Conservation (phyloP, 2,329 filamentous ascomycete genomes). For the Sporothrix sp. region DNA sequence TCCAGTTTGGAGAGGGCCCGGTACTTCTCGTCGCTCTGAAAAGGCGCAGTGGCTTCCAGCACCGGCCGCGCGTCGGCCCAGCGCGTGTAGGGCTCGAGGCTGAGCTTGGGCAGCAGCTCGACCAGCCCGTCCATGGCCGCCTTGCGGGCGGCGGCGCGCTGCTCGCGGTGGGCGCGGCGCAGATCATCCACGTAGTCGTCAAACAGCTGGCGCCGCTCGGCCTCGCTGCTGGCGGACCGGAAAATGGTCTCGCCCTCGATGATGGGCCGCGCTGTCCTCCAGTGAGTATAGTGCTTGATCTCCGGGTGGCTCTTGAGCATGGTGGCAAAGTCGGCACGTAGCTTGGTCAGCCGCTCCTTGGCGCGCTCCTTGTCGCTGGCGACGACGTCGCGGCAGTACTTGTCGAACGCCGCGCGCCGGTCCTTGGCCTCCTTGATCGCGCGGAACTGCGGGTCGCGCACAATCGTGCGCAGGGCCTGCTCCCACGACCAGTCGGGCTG, state of each 20-base stretch:
- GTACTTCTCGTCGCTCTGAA: constrained; percentile 64
- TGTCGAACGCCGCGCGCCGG: constrained; percentile 83
- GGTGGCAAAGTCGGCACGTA: constrained; percentile 85
- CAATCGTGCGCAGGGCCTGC: constrained; percentile 73
- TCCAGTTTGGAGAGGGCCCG: constrained; percentile 78
- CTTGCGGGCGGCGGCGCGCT: constrained; percentile 62
- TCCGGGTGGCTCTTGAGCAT: constrained; percentile 96
- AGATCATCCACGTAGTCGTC: constrained; percentile 85
- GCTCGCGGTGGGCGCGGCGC: constrained; percentile 68
- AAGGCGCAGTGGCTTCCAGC: constrained; percentile 66
- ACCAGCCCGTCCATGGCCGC: constrained; percentile 77
- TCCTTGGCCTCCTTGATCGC: constrained; percentile 89
- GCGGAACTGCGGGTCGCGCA: constrained; percentile 86
- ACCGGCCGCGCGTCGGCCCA: constrained; percentile 85
- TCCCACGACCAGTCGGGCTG: constrained; percentile 92
- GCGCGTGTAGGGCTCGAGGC: constrained; percentile 85
- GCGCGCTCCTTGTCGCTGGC: constrained; percentile 89
- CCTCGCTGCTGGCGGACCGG: constrained; percentile 77
- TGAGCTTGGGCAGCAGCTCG: constrained; percentile 65
- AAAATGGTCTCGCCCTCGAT: constrained; percentile 95
- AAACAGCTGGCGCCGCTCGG: constrained; percentile 80
- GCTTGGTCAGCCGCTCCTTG: constrained; percentile 83
- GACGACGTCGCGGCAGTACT: constrained; percentile 84
- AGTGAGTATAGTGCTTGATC: constrained; percentile 92
- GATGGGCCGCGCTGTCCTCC: constrained; percentile 90